These are phyloP conservation scores for Chlorella ohadii DNA, from an alignment of 139 green algal species.

Conservation along the genomic window DNA sequence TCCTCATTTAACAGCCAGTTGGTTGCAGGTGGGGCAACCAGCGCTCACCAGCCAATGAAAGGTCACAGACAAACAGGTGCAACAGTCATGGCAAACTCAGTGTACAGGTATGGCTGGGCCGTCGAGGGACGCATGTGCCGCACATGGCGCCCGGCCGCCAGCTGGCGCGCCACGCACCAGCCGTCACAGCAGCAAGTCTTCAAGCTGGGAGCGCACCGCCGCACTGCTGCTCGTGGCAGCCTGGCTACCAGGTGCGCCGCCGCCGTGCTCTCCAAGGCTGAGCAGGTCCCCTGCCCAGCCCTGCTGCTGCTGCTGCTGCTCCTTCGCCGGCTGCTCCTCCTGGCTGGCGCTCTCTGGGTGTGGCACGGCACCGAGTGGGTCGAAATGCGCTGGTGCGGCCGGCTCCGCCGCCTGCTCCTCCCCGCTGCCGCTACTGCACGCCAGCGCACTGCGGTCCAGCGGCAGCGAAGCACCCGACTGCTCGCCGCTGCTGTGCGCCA, in stretches of 20 bases:
- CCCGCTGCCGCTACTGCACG: neutral
- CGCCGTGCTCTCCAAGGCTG: neutral
- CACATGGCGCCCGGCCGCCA: no score
- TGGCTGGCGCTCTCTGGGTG: neutral
- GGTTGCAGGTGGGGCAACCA: no score
- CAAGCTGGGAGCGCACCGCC: neutral
- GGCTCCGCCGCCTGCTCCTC: neutral
- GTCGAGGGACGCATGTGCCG: no score
- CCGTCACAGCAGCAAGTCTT: constrained; percentile 17
- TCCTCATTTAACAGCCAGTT: no score
- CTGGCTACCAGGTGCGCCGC: neutral
- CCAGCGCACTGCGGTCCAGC: neutral
- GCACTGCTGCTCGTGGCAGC: neutral
- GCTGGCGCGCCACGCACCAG: no score
- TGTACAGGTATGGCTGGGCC: no score
- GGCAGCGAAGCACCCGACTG: no score
- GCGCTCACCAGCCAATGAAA: no score
- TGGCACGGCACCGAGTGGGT: neutral
- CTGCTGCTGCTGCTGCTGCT: neutral
- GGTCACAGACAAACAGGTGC: no score
- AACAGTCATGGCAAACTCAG: no score
- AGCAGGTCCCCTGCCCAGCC: neutral
- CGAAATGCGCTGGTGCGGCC: neutral
- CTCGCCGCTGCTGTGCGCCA: no score
- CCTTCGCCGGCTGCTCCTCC: no score